Base-by-base conservation (phyloP, 1,284 basidiomycete genomes). In the Apiotrichum montevideense region DNA sequence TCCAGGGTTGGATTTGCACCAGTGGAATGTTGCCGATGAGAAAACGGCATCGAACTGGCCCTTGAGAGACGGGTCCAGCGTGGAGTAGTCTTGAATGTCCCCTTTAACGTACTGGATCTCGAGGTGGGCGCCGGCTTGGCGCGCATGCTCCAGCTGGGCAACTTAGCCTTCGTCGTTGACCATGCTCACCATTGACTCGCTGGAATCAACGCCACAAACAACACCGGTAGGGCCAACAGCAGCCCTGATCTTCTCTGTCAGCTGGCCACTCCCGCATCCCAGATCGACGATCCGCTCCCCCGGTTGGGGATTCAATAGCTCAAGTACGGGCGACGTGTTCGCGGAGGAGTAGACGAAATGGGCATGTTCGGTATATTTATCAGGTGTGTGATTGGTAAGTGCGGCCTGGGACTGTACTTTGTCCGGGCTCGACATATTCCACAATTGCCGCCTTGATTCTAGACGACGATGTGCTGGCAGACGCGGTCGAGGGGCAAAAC, bases 191-290 rank as follows among this genome's bases (percentile, higher is more conserved):
- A 90, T 90, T 61, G 81, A 83, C 56, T 82, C 77, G 62, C 84
- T 89, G 21, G 79, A 77, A 71, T 92, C 90, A 7, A 86, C 76
- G 0, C 87, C 90, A 2, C 86, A 78, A 3, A 88, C 82, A 5
- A 78, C 41, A 0, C 88, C 88, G 0, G 75, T 59, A 21, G 21
- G 10, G 13, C 82, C 81, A 0, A 90, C 85, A 8, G 79, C 66
- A 9, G 79, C 66, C 51, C 81, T 78, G 45, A 91, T 78, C 57
- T 80, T 75, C 44, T 80, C 63, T 0, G 87, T 87, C 13, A 92
- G 74, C 64, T 91, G 86, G 0, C 88, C 89, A 46, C 84, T 88
- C 4, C 90, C 89, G 67, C 89, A 91, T 3, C 90, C 89, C 42
- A 92, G 77, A 67, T 92, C 90, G 45, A 87, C 78, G 55, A 92